Evolutionary conservation across 1,284 basidiomycete species (phyloP).

Genomic region (Hymenochaete sp.): DNA sequence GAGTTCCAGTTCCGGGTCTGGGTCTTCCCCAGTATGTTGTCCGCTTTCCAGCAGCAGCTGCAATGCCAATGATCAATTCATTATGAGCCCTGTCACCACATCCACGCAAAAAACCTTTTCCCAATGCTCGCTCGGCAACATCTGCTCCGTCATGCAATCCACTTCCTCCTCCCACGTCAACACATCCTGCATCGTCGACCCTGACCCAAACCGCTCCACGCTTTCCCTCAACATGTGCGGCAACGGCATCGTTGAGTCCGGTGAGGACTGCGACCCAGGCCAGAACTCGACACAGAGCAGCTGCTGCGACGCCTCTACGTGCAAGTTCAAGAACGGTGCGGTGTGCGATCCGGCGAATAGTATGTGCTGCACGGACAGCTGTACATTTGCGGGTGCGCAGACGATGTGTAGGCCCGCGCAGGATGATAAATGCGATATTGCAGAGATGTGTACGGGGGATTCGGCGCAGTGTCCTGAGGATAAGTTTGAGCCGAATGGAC

Average conservation of each 20-base stretch:
- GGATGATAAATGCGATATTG: slow-evolving; percentile 63
- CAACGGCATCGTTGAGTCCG: slow-evolving; percentile 67
- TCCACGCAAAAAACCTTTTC: slow-evolving; percentile 64
- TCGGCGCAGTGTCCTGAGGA: slow-evolving; percentile 71
- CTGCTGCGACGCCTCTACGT: slow-evolving; percentile 75
- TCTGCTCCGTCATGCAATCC: slow-evolving; percentile 64
- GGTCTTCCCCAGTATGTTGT: slow-evolving; percentile 52
- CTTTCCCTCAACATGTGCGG: slow-evolving; percentile 70
- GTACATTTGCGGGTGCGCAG: slow-evolving; percentile 57
- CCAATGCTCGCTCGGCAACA: slow-evolving; percentile 77
- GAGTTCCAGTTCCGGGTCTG: slow-evolving; percentile 25
- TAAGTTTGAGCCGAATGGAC: slow-evolving; percentile 56
- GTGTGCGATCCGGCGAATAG: slow-evolving; percentile 77
- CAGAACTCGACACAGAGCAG: slow-evolving; percentile 45
- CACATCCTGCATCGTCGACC: slow-evolving; percentile 55
- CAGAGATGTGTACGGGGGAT: slow-evolving; percentile 76
- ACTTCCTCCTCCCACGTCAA: slow-evolving; percentile 35
- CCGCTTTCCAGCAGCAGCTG: slow-evolving; percentile 57
- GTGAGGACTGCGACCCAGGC: slow-evolving; percentile 89
- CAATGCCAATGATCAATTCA: slow-evolving; percentile 56
- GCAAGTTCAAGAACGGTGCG: slow-evolving; percentile 66
- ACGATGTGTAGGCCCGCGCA: slow-evolving; percentile 67
- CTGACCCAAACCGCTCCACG: slow-evolving; percentile 34
- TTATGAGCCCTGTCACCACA: slow-evolving; percentile 78
- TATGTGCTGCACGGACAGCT: slow-evolving; percentile 67